Conservation (phyloP, 176 grass and related monocot species). For the Zoysia pacifica region DNA sequence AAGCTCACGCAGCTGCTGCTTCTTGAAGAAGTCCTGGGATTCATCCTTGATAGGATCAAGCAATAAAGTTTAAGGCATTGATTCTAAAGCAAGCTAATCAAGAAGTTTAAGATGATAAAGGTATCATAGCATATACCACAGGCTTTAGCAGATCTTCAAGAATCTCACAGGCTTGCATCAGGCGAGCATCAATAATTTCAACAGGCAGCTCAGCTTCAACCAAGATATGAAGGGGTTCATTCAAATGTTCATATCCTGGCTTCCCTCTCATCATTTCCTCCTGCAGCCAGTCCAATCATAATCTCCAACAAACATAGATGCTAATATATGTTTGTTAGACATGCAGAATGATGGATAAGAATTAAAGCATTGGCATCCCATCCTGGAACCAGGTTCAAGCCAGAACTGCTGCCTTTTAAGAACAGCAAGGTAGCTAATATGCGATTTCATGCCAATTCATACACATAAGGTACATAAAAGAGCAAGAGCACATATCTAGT, state of each 20-base stretch:
- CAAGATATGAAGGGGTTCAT: conserved; percentile 92
- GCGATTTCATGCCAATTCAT: not conserved
- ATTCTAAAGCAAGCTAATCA: not conserved
- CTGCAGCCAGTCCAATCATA: conserved; percentile 38
- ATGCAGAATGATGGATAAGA: conserved; percentile 10
- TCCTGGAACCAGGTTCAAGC: not conserved
- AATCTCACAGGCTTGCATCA: conserved; percentile 86
- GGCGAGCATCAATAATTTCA: conserved; percentile 72
- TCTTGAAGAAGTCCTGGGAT: conserved; percentile 94
- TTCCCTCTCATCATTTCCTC: conserved; percentile 94
- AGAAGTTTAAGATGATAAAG: conserved; percentile 11
- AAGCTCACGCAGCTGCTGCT: conserved; percentile 92
- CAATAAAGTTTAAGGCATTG: not conserved
- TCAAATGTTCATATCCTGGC: conserved; percentile 92
- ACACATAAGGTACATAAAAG: not conserved
- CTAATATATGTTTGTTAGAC: not conserved
- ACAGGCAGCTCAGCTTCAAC: conserved; percentile 84
- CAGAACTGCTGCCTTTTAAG: not conserved
- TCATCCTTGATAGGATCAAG: conserved; percentile 62
- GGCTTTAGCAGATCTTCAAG: conserved; percentile 88
- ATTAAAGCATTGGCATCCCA: not conserved
- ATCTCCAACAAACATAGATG: conserved; percentile 1
- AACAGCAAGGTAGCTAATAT: no score
- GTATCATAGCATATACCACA: conserved; percentile 61
- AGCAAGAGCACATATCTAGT: not conserved